Percentiles rank a stretch among this genome's conserved stretches.
phyloP scores from a whole-genome alignment of 805 yeast genomes.

The Lipomyces yamanashiensis region DNA sequence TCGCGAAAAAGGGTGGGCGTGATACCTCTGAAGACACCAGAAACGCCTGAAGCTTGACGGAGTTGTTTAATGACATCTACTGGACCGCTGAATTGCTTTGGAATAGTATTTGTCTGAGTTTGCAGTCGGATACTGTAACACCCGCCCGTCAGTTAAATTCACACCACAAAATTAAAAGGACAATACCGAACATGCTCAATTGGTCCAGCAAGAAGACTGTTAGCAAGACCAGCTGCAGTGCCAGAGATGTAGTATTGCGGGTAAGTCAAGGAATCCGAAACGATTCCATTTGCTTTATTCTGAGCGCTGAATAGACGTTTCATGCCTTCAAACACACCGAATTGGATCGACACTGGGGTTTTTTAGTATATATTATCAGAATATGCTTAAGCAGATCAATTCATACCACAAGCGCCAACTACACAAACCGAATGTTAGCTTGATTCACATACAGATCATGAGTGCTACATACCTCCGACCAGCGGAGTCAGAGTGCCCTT shows the following conservation, averaged over 20 bases:
- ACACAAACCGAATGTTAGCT: conserved; percentile 48
- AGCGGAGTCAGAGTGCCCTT: conserved; percentile 94
- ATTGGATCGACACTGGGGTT: conserved; percentile 72
- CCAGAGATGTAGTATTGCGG: conserved; percentile 82
- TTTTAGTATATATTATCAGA: background rate
- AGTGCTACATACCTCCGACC: conserved; percentile 59
- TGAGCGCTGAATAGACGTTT: conserved; percentile 67
- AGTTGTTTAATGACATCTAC: conserved; percentile 69
- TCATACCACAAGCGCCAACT: conserved; percentile 83
- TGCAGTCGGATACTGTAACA: conserved; percentile 83
- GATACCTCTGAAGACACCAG: conserved; percentile 78
- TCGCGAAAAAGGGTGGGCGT: conserved; percentile 84
- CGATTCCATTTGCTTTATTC: conserved; percentile 46
- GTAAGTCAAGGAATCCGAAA: conserved; percentile 51
- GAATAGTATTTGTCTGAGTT: conserved; percentile 66
- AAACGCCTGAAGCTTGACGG: conserved; percentile 56
- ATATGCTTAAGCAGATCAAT: background rate
- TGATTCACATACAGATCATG: conserved; percentile 44
- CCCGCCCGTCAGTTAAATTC: background rate
- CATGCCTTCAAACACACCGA: conserved; percentile 93
- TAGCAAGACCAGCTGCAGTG: conserved; percentile 88
- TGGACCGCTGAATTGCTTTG: conserved; percentile 71
- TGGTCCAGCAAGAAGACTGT: conserved; percentile 61
- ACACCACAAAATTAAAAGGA: background rate
- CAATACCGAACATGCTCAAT: conserved; percentile 34